Base-by-base conservation (phyloP, 306 rosid genomes). In the Coriaria nepalensis region DNA sequence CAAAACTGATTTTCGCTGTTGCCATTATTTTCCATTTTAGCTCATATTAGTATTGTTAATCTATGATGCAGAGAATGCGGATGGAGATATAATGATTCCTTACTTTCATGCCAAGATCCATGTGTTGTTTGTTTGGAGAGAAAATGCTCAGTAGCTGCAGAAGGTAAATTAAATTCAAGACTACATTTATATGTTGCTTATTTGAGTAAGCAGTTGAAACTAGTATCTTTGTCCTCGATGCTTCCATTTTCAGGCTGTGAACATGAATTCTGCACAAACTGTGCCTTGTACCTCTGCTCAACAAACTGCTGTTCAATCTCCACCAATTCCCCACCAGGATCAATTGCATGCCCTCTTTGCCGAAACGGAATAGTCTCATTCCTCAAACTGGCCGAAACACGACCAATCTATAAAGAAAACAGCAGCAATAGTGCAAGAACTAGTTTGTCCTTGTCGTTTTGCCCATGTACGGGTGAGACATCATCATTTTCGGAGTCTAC, bases 51-150 rank as follows among this genome's bases (percentile, higher is more conserved):
- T 20, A 20, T 20, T 20, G 29, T 20, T 20, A 20, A 20, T 20
- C 29, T 20, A 20, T 20, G 1, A 20, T 61, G 49, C 80, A 92
- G 98, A 69, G 96, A 79, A 62, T 82, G 85, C 64, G 96, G 98
- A 56, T 92, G 95, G 98, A 70, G 75, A 68, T 61, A 73, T 33
- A 61, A 12, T 55, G 96, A 82, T 52, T 56, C 87, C 46, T 62
- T 76, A 73, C 66, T 71, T 8, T 9, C 76, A 49, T 77, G 87
- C 63, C 67, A 70, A 55, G 96, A 92, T 68, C 98, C 94, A 14
- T 92, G 98, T 45, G 87, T 81, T 9, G 98, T 92, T 35, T 92
- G 98, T 68, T 71, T 92, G 75, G 98, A 92, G 65, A 80, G 95
- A 61, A 69, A 73, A 54, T 92, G 98, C 62, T 75, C 81, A 40